Base-by-base conservation (phyloP, 441 rosid species). In the Corymbia citriodora region DNA sequence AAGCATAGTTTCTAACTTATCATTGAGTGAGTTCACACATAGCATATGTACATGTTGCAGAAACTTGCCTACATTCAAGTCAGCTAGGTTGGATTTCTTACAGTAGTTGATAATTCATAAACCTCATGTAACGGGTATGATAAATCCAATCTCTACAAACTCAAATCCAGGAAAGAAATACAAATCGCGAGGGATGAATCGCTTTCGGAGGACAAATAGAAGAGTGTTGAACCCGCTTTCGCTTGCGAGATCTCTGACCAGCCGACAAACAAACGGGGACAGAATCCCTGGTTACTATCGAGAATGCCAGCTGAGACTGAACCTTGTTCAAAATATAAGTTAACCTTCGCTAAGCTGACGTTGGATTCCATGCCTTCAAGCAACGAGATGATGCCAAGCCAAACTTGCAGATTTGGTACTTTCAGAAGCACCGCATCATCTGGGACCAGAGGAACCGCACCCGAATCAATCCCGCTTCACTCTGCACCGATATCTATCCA, bases 21-120 rank as follows among this genome's bases (percentile, higher is more conserved):
- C 31, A 68, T 68, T 1, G 40, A 31, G 40, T 40, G 74, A 68
- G 40, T 40, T 68, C 40, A 68, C 3, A 0, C 16, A 16, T 31
- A n/a, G 40, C 8, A 40, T 40, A 68, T n/a, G 36, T 9, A 8
- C 1, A 15, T 40, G 19, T 68, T 68, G 74, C 74, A 68, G 31
- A 68, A 68, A 31, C 74, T 68, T 68, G 4, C 45, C 45, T 40
- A 63, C 70, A n/a, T n/a, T n/a, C 19, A 19, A 65, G 33, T 65
- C 36, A 0, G 3, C 74, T 8, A 15, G 19, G 5, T 65, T 29
- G 3, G 40, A n/a, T n/a, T 65, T n/a, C 33, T n/a, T 19, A 15
- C 10, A 5, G n/a, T n/a, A 36, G 74, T n/a, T 18, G 10, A n/a
- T 65, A 0, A 65, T 65, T 65, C 15, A 65, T 65, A 7, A n/a